These are phyloP conservation scores for Prunus padus DNA, from an alignment of 306 rosid genomes.

Conservation along the genomic window DNA sequence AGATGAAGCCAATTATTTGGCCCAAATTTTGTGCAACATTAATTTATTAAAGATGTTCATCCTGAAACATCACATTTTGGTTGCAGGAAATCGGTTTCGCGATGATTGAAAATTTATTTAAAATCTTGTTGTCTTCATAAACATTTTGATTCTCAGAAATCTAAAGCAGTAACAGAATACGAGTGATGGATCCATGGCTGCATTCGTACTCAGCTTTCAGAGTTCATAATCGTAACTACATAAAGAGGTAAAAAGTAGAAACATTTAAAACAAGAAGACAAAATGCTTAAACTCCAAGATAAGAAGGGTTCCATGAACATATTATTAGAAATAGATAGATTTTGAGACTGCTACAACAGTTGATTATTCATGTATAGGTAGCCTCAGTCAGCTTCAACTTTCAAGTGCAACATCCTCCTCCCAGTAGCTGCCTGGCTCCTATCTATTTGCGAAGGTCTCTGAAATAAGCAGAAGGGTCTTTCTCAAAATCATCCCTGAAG, in stretches of 20 bases:
- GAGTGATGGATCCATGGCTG: no score
- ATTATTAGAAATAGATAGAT: no score
- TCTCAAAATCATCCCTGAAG: constrained; percentile 21
- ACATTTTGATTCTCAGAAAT: no score
- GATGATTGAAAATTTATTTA: neutral
- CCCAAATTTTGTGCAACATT: neutral
- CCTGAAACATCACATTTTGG: neutral
- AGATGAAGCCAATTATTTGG: neutral
- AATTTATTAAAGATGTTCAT: neutral
- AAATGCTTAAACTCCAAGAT: no score
- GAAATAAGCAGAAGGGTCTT: constrained; percentile 25
- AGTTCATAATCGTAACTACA: no score
- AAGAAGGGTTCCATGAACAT: neutral
- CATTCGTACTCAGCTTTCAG: no score
- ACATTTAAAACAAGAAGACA: no score
- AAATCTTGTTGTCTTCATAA: neutral
- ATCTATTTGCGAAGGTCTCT: constrained; percentile 17
- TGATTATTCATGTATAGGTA: neutral
- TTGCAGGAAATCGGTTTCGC: neutral
- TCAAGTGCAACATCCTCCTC: neutral
- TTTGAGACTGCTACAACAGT: no score
- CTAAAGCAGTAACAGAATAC: no score
- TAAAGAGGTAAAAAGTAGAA: no score
- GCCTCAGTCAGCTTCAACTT: no score
- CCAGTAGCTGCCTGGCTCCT: neutral